Percentiles rank a stretch among this genome's conserved stretches.
These are phyloP conservation scores for Xerophyta viscosa DNA, from an alignment of 106 monocot genomes.

Conservation along the genomic window DNA sequence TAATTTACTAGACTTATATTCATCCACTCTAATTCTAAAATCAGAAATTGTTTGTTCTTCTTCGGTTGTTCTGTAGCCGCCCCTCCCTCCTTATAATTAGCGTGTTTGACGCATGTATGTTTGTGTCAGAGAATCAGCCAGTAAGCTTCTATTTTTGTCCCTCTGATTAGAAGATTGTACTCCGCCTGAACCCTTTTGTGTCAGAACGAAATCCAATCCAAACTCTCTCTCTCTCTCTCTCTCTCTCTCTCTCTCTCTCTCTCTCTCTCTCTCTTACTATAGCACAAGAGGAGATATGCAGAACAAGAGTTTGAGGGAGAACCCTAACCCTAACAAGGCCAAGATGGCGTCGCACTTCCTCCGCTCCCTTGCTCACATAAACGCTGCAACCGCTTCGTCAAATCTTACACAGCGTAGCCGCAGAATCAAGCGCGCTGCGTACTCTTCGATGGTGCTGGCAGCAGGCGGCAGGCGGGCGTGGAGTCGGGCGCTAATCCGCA, in stretches of 20 bases:
- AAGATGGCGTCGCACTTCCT: constrained; percentile 5
- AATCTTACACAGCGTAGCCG: not conserved
- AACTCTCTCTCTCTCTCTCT: not conserved
- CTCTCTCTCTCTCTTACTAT: too few species aligned
- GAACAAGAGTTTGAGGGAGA: not conserved
- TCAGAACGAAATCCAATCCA: not conserved
- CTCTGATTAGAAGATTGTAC: too few species aligned
- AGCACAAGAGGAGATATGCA: not conserved
- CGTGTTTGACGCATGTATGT: too few species aligned
- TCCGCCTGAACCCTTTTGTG: too few species aligned
- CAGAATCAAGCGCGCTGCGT: constrained; percentile 8
- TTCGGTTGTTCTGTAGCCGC: too few species aligned
- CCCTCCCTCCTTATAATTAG: too few species aligned
- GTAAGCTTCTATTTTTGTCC: too few species aligned
- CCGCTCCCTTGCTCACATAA: constrained; percentile 2
- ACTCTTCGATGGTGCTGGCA: constrained; percentile 1
- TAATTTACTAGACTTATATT: not conserved
- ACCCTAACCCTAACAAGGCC: constrained; percentile 4
- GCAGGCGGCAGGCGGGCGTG: constrained; percentile 7
- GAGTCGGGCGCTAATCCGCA: not conserved
- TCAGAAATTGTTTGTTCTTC: too few species aligned
- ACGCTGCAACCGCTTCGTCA: not conserved
- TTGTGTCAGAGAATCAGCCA: too few species aligned
- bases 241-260: not conserved
- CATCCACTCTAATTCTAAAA: not conserved